Base-by-base conservation (phyloP, 108 stramenopile genomes). In the Seminavis robusta region DNA sequence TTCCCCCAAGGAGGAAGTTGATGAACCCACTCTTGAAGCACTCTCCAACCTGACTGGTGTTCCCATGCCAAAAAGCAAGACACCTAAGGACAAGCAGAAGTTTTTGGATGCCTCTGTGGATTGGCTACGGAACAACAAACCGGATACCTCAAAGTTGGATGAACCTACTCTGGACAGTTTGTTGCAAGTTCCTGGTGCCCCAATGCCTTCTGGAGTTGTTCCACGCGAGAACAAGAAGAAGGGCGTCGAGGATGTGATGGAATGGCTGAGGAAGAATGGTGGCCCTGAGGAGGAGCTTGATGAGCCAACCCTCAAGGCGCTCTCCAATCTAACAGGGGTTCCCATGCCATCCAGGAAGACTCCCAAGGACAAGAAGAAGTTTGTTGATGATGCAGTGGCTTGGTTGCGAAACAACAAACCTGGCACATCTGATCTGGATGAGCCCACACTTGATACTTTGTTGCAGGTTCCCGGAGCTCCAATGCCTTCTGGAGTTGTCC, bases 51-150 rank as follows among this genome's bases (percentile, higher is more conserved):
- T 48, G 4, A 26, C 47, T 27, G 47, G 47, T 6, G 3, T 48
- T 5, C 47, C 47, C 2, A 15, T 23, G 4, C 47, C 47, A 23
- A 37, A 13, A 13, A 15, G 8, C 33, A 16, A 46, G 25, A 17
- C 5, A 16, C 57, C 57, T 13, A 28, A 45, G 19, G 45, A 59
- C 19, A 59, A 59, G 57, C 20, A 30, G 33, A 20, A 45, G 27
- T 43, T 33, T 7, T 7, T 42, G 16, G 48, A 49, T 28, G 48
- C 24, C 6, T 23, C 55, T 33, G 23, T 63, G 3, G 45, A 63
- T 33, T 65, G 63, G 74, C 37, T 56, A 27, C 62, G 74, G 10
- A 63, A 60, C 16, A 59, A 59, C 23, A 52, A 69, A 19, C 28
- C n/a, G 8, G 13, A 27, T 1, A 19, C 16, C 63, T 27, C 16